Evolutionary conservation across 768 basidiomycete genomes (phyloP).

Genomic region (Mycena galericulata): DNA sequence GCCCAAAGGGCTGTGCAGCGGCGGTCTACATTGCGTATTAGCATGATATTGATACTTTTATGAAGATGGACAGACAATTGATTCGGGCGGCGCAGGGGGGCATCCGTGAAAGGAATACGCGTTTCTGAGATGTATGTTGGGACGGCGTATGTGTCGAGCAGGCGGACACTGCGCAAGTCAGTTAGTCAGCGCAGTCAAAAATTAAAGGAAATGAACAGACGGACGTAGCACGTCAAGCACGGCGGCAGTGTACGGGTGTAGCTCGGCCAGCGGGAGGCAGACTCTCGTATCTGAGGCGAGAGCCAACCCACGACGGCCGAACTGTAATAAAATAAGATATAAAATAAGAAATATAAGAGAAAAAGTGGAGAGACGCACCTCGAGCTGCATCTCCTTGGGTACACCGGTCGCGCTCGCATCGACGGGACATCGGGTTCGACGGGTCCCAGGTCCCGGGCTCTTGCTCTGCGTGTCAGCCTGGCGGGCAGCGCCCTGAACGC

Average conservation of each 20-base stretch:
- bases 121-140: constrained; percentile 58
- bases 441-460: too few species aligned
- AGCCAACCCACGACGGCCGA: constrained; percentile 62
- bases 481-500: too few species aligned
- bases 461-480: too few species aligned
- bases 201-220: constrained; percentile 50
- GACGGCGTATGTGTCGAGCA: constrained; percentile 66
- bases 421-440: too few species aligned
- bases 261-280: constrained; percentile 61
- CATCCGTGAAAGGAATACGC: constrained; percentile 51
- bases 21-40: constrained; percentile 42
- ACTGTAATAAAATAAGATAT: too few species aligned
- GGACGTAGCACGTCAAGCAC: constrained; percentile 60
- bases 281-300: constrained; percentile 65
- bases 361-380: too few species aligned
- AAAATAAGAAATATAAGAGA: too few species aligned
- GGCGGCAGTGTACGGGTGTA: constrained; percentile 59
- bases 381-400: too few species aligned
- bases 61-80: constrained; percentile 25
- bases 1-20: constrained; percentile 55
- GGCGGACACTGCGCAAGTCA: constrained; percentile 50
- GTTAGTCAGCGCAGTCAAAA: not conserved
- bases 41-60: too few species aligned
- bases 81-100: constrained; percentile 56
- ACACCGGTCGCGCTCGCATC: too few species aligned